Percentiles rank a stretch among this genome's conserved stretches.
phyloP scores from a whole-genome alignment of 805 yeast species.

The Kazachstania africana region DNA sequence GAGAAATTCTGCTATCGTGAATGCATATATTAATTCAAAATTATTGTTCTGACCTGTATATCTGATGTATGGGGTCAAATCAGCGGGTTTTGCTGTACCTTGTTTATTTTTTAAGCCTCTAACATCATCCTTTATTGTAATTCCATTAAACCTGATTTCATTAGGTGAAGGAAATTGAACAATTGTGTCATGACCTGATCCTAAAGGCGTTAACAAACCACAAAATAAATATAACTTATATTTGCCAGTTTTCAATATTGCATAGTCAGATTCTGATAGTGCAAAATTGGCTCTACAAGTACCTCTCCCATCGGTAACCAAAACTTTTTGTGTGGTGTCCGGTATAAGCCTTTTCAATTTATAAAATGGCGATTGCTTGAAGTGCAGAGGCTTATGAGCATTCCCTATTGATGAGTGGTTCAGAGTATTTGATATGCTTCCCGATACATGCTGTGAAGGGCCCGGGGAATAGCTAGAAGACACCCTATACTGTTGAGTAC shows the following conservation, averaged over 20 bases:
- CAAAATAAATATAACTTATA: constrained; percentile 41
- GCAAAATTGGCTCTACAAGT: constrained; percentile 32
- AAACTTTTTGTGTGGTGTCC: constrained; percentile 28
- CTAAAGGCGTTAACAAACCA: constrained; percentile 31
- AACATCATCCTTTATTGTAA: constrained; percentile 38
- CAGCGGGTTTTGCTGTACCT: constrained; percentile 77
- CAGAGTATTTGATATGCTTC: no score
- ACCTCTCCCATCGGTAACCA: constrained; percentile 33
- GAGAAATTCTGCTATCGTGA: constrained; percentile 38
- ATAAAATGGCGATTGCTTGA: constrained; percentile 48
- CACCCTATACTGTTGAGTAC: no score
- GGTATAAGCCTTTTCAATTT: constrained; percentile 39
- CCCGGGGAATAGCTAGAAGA: no score
- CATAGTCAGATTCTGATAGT: constrained; percentile 32
- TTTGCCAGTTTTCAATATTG: constrained; percentile 23
- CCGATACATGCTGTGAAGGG: no score
- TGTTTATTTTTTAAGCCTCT: constrained; percentile 66
- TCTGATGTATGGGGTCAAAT: constrained; percentile 44
- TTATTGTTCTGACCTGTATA: constrained; percentile 28
- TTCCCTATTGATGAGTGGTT: no score
- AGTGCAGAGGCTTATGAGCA: no score
- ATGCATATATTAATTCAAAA: constrained; percentile 46
- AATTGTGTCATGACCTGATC: constrained; percentile 44
- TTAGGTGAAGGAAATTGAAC: constrained; percentile 56
- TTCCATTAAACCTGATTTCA: constrained; percentile 52